A percentile compares a stretch with the other conserved stretches of the same genome.
Conservation (phyloP, 2,329 filamentous ascomycete species). For the Whalleya microplaca region DNA sequence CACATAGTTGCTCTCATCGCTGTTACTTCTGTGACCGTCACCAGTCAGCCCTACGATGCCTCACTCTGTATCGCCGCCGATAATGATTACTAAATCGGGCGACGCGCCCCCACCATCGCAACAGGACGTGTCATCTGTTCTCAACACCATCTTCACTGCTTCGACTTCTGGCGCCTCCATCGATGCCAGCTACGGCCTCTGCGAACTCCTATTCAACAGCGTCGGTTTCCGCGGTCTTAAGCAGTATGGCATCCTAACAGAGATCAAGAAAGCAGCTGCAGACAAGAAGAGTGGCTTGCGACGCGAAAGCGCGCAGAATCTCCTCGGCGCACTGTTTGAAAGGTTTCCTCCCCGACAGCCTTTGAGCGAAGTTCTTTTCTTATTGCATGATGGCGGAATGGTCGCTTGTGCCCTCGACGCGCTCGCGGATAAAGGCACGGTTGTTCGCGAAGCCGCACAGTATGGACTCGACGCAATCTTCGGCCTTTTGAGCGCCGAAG, state of each 20-base stretch:
- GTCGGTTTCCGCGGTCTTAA: conserved; percentile 58
- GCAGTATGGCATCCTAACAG: conserved; percentile 57
- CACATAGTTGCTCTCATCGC: not conserved
- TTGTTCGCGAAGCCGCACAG: conserved; percentile 88
- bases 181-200: conserved; percentile 65
- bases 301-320: conserved; percentile 92
- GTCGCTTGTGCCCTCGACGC: conserved; percentile 78
- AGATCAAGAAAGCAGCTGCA: conserved; percentile 72
- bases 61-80: conserved; percentile 54
- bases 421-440: conserved; percentile 84
- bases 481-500: conserved; percentile 76
- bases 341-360: conserved; percentile 78
- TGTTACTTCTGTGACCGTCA: conserved; percentile 1
- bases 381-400: conserved; percentile 78
- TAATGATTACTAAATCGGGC: conserved; percentile 48
- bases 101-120: conserved; percentile 62
- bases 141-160: conserved; percentile 71
- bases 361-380: conserved; percentile 77
- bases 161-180: conserved; percentile 71
- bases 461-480: conserved; percentile 94
- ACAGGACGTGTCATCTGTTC: conserved; percentile 66
- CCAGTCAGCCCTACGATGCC: conserved; percentile 42
- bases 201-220: conserved; percentile 59
- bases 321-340: conserved; percentile 92
- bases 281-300: conserved; percentile 92